Base-by-base conservation (phyloP, 2,329 filamentous ascomycete species). In the Pseudonectria foliicola region DNA sequence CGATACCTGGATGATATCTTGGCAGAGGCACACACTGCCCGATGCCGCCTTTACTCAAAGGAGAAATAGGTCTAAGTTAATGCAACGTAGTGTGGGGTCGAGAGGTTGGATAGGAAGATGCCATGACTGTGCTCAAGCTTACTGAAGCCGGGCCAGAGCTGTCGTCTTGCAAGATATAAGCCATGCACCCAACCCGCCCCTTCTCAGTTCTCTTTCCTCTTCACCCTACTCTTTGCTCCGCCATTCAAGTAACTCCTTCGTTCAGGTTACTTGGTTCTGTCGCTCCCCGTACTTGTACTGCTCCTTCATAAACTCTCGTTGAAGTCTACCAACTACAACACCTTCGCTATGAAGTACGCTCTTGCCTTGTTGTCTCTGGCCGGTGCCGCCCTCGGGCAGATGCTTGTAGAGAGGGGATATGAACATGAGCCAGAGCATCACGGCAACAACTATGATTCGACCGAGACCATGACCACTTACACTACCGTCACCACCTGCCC, bases 401-500 rank as follows among this genome's bases (percentile, higher is more conserved):
- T 41, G 50, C 28, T 52, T 29, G 31, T 38, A 12, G 27, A 31
- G 31, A 39, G 49, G 41, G 46, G 48, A 36, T 34, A 37, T 12
- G 36, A 24, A 3, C 21, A 33, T 7, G 10, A 34, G 15, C 37
- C 10, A 13, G 13, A 29, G 25, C 13, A 16, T 21, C 18, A 28
- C n/a, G 32, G 35, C 28, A 24, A 31, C 14, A 14, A 31, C 16
- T 28, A 33, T 8, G 41, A 27, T 12, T 37, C 42, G 12, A 42
- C 38, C 12, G 42, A 50, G 33, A 52, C 51, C 11, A 34, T 45
- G 27, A 47, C 48, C 33, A 66, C 56, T 35, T 67, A 66, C 39
- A 61, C 58, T 31, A 67, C 62, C 14, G 59, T 62, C 10, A 68
- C 65, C 4, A 56, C 65, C 32, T 71, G 68, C 49, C 67, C 68